Evolutionary conservation across 2,329 filamentous ascomycete species (phyloP), one percentile per base, ranked within the genome.

Genomic region (Shiraia bambusicola): DNA sequence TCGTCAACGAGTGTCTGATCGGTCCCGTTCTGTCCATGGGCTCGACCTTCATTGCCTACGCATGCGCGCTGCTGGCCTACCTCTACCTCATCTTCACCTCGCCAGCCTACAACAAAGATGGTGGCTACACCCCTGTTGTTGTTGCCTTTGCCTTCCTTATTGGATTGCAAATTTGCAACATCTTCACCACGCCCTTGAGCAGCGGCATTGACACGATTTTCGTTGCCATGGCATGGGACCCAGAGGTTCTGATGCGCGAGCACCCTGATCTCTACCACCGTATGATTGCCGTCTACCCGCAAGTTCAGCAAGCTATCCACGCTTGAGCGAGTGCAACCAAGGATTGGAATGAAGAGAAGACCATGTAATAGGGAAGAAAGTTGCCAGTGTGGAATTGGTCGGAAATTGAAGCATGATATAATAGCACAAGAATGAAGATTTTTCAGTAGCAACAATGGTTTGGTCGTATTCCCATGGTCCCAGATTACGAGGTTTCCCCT

Each of bases 151-250:
- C 89, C 0, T 95, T 96, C 72, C 72, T 96, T 37, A 91, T 96
- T 50, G 92, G 92, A 6, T 72, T 95, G 52, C 92, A 96, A 67
- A 86, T 96, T 46, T 87, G 85, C 65, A 87, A 94, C 67, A 81
- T 95, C 50, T 94, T 96, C 71, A 87, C 92, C 25, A 92, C 88
- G 0, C 92, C 92, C 1, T 76, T 97, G 42, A 84, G 84, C 50
- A 91, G 85, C 58, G 92, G 92, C n/a, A 82, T 95, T 49, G 87
- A 95, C 54, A 94, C 91, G 0, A 87, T 95, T 47, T 96, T 96
- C 57, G 88, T 95, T 0, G 90, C 88, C 2, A 77, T 77, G 67
- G 80, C 78, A 2, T 83, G 80, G 79, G 79, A 82, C 63, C 79
- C 79, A 7, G 78, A 86, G 60, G 86, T 92, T 7, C 73, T 95